Conservation (phyloP, 1,284 basidiomycete species). For the Malassezia japonica region DNA sequence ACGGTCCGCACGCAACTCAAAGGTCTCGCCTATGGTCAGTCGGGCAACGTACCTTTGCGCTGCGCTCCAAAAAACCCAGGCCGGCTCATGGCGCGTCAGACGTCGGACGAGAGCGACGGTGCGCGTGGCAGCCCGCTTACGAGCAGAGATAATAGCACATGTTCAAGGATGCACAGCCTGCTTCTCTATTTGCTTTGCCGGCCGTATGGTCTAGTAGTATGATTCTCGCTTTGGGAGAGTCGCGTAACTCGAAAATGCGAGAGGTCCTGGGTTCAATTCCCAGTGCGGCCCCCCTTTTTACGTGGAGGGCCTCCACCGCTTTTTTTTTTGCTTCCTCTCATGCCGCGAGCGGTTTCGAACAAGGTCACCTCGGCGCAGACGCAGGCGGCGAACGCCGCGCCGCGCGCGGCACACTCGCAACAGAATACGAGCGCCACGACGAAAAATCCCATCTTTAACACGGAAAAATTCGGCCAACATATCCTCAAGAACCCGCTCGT, state of each 20-base stretch:
- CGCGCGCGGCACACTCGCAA: conserved; percentile 35
- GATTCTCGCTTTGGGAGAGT: conserved; percentile 22
- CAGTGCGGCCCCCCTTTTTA: conserved; percentile 19
- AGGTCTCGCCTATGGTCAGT: conserved; percentile 30
- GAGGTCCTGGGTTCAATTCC: conserved; percentile 24
- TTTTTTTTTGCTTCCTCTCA: conserved; percentile 46
- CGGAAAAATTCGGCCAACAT: conserved; percentile 88
- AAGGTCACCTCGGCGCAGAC: conserved; percentile 66
- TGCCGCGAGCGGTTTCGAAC: conserved; percentile 84
- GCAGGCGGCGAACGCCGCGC: conserved; percentile 55
- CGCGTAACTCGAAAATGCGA: conserved; percentile 14
- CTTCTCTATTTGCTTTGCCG: conserved; percentile 6
- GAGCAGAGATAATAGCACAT: no score
- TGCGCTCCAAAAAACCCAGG: conserved; percentile 48
- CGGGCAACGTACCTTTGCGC: conserved; percentile 31
- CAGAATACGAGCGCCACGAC: conserved; percentile 37
- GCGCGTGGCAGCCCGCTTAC: no score
- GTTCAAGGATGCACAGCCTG: no score
- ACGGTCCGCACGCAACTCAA: conserved; percentile 38
- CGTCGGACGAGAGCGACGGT: conserved; percentile 2
- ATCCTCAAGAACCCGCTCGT: conserved; percentile 89
- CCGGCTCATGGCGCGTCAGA: conserved; percentile 37
- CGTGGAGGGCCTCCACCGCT: not conserved
- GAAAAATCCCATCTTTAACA: conserved; percentile 56
- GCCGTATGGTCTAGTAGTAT: conserved; percentile 24